Evolutionary conservation across 2,329 filamentous ascomycete genomes (phyloP).

Genomic region (Penicillium hesseltinei): DNA sequence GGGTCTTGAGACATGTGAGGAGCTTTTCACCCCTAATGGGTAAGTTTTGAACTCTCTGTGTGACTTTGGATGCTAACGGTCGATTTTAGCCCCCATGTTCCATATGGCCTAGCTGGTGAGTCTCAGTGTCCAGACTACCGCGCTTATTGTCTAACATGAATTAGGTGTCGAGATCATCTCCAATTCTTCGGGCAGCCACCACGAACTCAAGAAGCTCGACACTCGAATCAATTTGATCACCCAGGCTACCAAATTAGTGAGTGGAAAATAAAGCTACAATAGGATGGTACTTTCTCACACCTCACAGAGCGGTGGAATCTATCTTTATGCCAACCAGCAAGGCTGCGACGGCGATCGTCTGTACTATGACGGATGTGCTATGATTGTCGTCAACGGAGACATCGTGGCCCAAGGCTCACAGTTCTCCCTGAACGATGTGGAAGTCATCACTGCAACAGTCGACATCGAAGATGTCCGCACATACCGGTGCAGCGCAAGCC

Average conservation of each 20-base stretch:
- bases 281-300: background rate
- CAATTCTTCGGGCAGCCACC: slow-evolving; percentile 69
- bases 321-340: slow-evolving; percentile 62
- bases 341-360: slow-evolving; percentile 60
- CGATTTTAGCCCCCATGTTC: slow-evolving; percentile 12
- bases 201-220: slow-evolving; percentile 65
- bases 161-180: slow-evolving; percentile 65
- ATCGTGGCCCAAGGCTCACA: slow-evolving; percentile 66
- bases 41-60: background rate
- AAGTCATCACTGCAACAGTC: slow-evolving; percentile 64
- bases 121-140: slow-evolving; percentile 31
- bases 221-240: slow-evolving; percentile 63
- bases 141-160: background rate
- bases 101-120: slow-evolving; percentile 54
- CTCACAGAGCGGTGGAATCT: slow-evolving; percentile 42
- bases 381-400: slow-evolving; percentile 63
- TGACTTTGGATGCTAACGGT: background rate
- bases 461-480: slow-evolving; percentile 63
- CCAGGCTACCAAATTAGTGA: slow-evolving; percentile 55
- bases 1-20: slow-evolving; percentile 66
- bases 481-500: slow-evolving; percentile 31
- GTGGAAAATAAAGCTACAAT: background rate
- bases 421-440: slow-evolving; percentile 64
- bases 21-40: slow-evolving; percentile 59
- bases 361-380: slow-evolving; percentile 63